Evolutionary conservation across 2,329 filamentous ascomycete species (phyloP).

Genomic region (Epichloe hybrida): DNA sequence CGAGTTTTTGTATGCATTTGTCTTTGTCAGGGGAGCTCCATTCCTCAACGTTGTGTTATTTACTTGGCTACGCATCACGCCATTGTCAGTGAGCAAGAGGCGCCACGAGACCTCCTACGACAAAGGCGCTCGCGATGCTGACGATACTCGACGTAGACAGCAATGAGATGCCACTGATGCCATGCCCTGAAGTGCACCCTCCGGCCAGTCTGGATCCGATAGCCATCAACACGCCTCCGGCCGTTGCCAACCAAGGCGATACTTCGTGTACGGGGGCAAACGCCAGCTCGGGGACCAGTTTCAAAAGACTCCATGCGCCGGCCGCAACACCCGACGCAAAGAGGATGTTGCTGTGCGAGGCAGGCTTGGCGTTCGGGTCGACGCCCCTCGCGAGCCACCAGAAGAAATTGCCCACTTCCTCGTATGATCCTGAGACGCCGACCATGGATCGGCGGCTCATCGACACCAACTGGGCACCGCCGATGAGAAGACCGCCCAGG

Average conservation of each 20-base stretch:
- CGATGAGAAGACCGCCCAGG: conserved; percentile 45
- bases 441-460: conserved; percentile 40
- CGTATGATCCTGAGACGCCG: conserved; percentile 48
- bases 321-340: conserved; percentile 39
- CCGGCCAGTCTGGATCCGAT: conserved; percentile 49
- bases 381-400: conserved; percentile 27
- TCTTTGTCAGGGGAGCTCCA: no score
- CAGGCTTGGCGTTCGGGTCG: conserved; percentile 13
- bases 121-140: conserved; percentile 46
- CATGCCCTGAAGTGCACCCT: conserved; percentile 57
- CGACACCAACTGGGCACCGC: conserved; percentile 42
- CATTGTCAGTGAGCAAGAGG: conserved; percentile 14
- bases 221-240: conserved; percentile 44
- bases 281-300: conserved; percentile 18
- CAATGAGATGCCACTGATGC: conserved; percentile 52
- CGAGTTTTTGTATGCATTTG: no score
- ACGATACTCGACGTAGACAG: conserved; percentile 48
- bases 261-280: conserved; percentile 16
- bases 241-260: conserved; percentile 25
- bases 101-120: conserved; percentile 26
- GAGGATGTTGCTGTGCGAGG: conserved; percentile 28
- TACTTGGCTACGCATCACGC: no score
- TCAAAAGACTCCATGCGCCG: conserved; percentile 29
- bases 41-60: no score
- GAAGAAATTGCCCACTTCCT: conserved; percentile 44